Evolutionary conservation across 2,329 filamentous ascomycete genomes (phyloP).

Genomic region (Coniochaeta ligniaria): DNA sequence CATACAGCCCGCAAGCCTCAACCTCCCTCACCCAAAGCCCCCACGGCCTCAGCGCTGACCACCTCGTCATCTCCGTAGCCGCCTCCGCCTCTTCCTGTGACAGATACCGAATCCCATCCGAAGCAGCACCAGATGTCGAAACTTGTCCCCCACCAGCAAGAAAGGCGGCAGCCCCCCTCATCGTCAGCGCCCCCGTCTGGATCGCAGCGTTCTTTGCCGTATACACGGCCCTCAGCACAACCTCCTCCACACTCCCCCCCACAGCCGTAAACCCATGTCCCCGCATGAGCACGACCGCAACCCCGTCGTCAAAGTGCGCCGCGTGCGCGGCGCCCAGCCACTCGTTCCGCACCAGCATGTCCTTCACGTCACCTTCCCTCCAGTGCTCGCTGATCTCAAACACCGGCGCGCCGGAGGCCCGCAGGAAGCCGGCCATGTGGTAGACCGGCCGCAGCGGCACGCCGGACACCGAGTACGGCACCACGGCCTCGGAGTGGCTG

Average conservation of each 20-base stretch:
- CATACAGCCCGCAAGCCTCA: slow-evolving; percentile 15
- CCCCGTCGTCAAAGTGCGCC: slow-evolving; percentile 17
- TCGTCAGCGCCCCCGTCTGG: slow-evolving; percentile 28
- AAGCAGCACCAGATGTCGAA: no score
- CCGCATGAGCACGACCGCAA: no score
- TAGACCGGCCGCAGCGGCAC: slow-evolving; percentile 30
- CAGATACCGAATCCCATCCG: no score
- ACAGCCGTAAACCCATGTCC: no score
- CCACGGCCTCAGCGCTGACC: slow-evolving; percentile 15
- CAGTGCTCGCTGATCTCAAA: slow-evolving; percentile 23
- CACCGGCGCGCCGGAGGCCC: slow-evolving; percentile 19
- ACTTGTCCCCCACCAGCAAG: no score
- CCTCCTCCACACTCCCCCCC: slow-evolving; percentile 24
- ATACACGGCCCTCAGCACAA: slow-evolving; percentile 33
- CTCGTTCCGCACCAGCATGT: slow-evolving; percentile 28
- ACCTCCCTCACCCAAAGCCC: slow-evolving; percentile 17
- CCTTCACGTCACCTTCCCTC: slow-evolving; percentile 17
- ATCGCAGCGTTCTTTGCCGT: slow-evolving; percentile 33
- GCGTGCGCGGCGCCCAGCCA: slow-evolving; percentile 27
- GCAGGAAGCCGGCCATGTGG: slow-evolving; percentile 36
- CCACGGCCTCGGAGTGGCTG: slow-evolving; percentile 32
- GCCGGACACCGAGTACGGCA: slow-evolving; percentile 28
- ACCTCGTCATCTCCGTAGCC: slow-evolving; percentile 8
- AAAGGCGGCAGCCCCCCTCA: slow-evolving; percentile 6
- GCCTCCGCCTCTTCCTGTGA: background rate